Conservation (phyloP, 2,329 filamentous ascomycete genomes). For the Sclerotinia glacialis region DNA sequence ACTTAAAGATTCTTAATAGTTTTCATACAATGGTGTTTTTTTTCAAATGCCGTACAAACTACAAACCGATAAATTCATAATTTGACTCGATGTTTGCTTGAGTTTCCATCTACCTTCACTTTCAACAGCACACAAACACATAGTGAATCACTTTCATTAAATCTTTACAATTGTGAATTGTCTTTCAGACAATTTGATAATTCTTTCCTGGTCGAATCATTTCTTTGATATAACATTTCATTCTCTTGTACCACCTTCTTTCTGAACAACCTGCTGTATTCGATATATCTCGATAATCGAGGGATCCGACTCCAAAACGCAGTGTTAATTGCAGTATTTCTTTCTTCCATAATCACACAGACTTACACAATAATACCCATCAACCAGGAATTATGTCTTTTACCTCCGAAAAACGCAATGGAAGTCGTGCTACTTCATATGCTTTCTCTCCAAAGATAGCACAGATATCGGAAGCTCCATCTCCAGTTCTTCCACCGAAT, state of each 20-base stretch:
- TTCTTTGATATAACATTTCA: not conserved
- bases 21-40: not conserved
- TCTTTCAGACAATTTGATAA: not conserved
- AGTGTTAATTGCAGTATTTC: not conserved
- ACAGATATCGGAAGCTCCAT: conserved; percentile 8
- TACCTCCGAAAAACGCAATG: conserved; percentile 2
- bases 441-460: conserved; percentile 8
- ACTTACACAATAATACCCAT: not conserved
- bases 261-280: not conserved
- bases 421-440: conserved; percentile 13
- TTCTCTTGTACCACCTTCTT: not conserved
- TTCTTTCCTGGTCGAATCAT: not conserved
- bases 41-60: too few relatives aligned
- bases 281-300: not conserved
- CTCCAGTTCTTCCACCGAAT: conserved; percentile 6
- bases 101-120: not conserved
- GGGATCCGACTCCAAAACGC: not conserved
- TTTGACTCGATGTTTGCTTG: not conserved
- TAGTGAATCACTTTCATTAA: not conserved
- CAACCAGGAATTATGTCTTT: conserved; percentile 2
- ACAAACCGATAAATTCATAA: too few relatives aligned
- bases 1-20: not conserved
- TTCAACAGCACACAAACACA: not conserved
- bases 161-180: not conserved
- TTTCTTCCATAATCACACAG: not conserved